phyloP scores from a whole-genome alignment of 1,284 basidiomycete genomes.

The Porodaedalea pini region DNA sequence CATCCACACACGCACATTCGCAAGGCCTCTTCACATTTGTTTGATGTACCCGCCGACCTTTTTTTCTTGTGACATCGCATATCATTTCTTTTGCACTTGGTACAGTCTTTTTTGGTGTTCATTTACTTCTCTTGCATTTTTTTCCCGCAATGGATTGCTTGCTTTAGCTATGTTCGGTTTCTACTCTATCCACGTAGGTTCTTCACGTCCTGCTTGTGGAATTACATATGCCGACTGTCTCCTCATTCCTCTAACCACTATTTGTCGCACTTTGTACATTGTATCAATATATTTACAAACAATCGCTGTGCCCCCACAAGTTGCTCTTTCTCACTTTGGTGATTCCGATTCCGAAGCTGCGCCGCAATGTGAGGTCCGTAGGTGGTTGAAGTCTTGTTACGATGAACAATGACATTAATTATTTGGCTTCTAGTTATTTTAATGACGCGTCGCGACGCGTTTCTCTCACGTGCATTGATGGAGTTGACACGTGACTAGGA shows the following conservation, averaged over 20 bases:
- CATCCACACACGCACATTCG: too few relatives aligned
- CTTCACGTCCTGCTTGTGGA: neutral
- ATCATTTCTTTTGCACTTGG: neutral
- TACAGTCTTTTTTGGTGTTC: neutral
- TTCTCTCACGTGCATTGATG: neutral
- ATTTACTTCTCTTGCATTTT: too few relatives aligned
- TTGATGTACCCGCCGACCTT: neutral
- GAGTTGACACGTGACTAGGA: too few relatives aligned
- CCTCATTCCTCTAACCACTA: neutral
- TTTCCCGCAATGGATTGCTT: too few relatives aligned
- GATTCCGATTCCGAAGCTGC: too few relatives aligned
- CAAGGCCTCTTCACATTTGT: too few relatives aligned
- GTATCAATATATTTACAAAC: neutral
- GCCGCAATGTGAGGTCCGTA: too few relatives aligned
- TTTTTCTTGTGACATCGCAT: neutral
- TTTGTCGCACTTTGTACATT: slow-evolving; percentile 2
- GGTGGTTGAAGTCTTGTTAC: too few relatives aligned
- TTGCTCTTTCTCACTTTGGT: neutral
- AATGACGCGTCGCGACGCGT: slow-evolving; percentile 2
- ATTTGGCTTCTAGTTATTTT: neutral
- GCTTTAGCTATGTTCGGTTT: too few relatives aligned
- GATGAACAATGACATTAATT: neutral
- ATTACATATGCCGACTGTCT: neutral
- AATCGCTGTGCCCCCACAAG: neutral
- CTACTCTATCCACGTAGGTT: neutral